phyloP scores from a whole-genome alignment of 495 filamentous ascomycete genomes.

The Xylaria cubensis region DNA sequence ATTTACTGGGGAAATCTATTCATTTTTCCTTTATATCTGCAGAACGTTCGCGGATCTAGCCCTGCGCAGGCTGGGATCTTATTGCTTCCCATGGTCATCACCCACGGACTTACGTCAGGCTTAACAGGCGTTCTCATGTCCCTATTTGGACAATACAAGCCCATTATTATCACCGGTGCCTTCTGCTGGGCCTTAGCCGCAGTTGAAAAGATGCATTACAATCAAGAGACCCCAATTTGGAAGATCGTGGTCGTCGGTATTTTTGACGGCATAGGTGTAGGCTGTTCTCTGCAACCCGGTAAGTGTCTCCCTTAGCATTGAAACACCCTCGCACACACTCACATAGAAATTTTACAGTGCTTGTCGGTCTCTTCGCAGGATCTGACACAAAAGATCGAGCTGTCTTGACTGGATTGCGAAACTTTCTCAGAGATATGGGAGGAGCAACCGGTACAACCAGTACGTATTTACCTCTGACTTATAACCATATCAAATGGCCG shows the following conservation, averaged over 20 bases:
- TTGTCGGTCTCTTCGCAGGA: conserved; percentile 6
- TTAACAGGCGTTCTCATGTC: background rate
- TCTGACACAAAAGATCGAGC: background rate
- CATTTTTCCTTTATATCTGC: conserved; percentile 6
- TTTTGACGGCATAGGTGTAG: conserved; percentile 11
- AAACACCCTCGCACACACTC: background rate
- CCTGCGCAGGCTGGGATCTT: background rate
- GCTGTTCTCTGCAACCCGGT: conserved; percentile 12
- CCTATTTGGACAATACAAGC: background rate
- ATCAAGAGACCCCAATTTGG: background rate
- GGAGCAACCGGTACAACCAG: background rate
- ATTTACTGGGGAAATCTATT: conserved; percentile 18
- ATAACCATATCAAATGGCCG: background rate
- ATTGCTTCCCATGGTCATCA: background rate
- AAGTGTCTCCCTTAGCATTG: background rate
- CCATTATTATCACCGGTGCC: background rate
- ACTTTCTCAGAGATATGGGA: conserved; percentile 1
- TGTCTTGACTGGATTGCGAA: conserved; percentile 4
- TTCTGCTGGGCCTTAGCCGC: background rate
- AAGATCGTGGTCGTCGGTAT: conserved; percentile 9
- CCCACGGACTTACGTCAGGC: conserved; percentile 3
- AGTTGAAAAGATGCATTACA: conserved; percentile 10
- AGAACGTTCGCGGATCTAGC: background rate
- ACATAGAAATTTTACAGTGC: background rate
- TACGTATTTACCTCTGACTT: background rate